Base-by-base conservation (phyloP, 345 rosid genomes). In the Fremontodendron californicum region DNA sequence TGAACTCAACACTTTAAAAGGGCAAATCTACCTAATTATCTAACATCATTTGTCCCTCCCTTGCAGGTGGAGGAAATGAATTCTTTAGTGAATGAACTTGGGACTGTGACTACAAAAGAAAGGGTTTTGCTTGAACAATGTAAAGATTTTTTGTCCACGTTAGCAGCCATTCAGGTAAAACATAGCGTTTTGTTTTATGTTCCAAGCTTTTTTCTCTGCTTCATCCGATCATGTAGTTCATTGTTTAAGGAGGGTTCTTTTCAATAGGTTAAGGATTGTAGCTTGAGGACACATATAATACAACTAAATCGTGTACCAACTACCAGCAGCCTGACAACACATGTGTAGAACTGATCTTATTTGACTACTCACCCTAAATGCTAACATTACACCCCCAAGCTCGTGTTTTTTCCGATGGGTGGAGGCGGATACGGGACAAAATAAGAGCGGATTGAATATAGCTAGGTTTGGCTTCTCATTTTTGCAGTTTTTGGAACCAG, bases 231-330 rank as follows among this genome's bases (percentile, higher is more conserved):
- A 54, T 46, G 9, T 13, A 58, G 25, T 21, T 18, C 16, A 9
- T 15, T 25, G 21, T 23, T 29, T 55, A 25, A 58, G 11, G 15
- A 58, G 9, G 35, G 35, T 33, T 40, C 29, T 27, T 43, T 70
- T 61, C 33, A 78, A 81, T 92, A 92, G 98, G 93, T 91, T 67
- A 92, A 89, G 69, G 89, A 88, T 76, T 87, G 91, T 82, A 94
- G 97, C 94, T 78, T 93, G 93, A 90, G 93, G 83, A 91, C 97
- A 46, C 97, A 94, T 78, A 79, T 89, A 83, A 81, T 91, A 83
- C 97, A 94, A 85, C 84, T 87, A 83, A 88, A 86, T 75, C 84
- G 84, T 10, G 78, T 81, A 74, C 77, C 79, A 10, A 82, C 87
- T 73, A 84, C 89, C 77, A 77, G 87, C 83, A 87, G 84, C 87